Evolutionary conservation across 192 early-diverging fungal species (phyloP).

Genomic region (Coemansia sp.): DNA sequence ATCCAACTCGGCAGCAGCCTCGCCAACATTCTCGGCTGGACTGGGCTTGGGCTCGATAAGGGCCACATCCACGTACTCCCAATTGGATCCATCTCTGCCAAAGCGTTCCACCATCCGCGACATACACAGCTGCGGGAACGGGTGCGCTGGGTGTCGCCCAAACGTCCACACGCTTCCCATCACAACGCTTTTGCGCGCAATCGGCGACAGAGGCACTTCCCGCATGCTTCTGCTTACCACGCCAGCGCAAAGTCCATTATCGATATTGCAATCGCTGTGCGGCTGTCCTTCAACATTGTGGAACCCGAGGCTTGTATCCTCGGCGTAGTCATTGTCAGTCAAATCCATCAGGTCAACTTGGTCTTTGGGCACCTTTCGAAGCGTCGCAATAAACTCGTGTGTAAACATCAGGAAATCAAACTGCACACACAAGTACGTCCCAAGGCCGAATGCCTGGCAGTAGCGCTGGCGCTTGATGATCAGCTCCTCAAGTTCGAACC

Average conservation of each 20-base stretch:
- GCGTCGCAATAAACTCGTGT: slow-evolving; percentile 88
- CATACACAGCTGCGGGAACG: slow-evolving; percentile 70
- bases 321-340: slow-evolving; percentile 14
- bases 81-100: slow-evolving; percentile 76
- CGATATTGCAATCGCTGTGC: background rate
- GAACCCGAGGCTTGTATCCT: slow-evolving; percentile 16
- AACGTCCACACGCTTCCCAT: slow-evolving; percentile 95
- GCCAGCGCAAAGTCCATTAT: background rate
- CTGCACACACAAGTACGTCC: slow-evolving; percentile 84
- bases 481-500: slow-evolving; percentile 89
- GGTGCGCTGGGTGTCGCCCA: slow-evolving; percentile 51
- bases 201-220: slow-evolving; percentile 72
- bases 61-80: slow-evolving; percentile 72
- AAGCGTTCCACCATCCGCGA: slow-evolving; percentile 90
- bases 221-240: slow-evolving; percentile 30
- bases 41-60: slow-evolving; percentile 19
- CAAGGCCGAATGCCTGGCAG: slow-evolving; percentile 83
- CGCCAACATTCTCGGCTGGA: background rate
- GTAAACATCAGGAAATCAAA: slow-evolving; percentile 94
- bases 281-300: slow-evolving; percentile 8
- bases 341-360: slow-evolving; percentile 60
- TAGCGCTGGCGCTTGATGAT: slow-evolving; percentile 89
- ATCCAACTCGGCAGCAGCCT: background rate
- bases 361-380: slow-evolving; percentile 68
- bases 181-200: slow-evolving; percentile 80